Evolutionary conservation across 2,329 filamentous ascomycete genomes (phyloP).

Genomic region (Periconia sp.): DNA sequence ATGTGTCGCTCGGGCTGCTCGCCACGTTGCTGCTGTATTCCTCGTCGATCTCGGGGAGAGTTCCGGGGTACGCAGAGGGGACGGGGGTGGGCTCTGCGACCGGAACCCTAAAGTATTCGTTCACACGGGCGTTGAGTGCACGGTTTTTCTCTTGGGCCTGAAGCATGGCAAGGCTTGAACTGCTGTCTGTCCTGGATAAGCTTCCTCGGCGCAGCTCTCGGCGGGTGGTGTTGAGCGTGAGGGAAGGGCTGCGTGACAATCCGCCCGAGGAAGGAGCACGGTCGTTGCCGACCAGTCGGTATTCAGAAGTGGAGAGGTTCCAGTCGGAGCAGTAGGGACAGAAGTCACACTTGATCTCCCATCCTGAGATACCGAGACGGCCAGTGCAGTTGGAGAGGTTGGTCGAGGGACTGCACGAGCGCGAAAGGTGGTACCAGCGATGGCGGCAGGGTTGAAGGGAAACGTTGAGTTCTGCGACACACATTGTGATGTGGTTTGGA

Average conservation of each 20-base stretch:
- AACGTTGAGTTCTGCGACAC: constrained; percentile 53
- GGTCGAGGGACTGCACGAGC: constrained; percentile 45
- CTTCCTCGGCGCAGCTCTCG: constrained; percentile 41
- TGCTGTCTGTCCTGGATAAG: constrained; percentile 40
- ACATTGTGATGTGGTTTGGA: constrained; percentile 41
- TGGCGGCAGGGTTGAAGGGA: constrained; percentile 50
- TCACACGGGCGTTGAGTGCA: constrained; percentile 43
- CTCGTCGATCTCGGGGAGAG: constrained; percentile 32
- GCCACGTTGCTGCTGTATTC: constrained; percentile 22
- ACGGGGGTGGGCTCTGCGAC: constrained; percentile 21
- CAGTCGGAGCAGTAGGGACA: constrained; percentile 51
- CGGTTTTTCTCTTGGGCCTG: constrained; percentile 42
- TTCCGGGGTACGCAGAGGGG: constrained; percentile 25
- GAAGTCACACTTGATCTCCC: constrained; percentile 51
- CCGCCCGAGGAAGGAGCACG: constrained; percentile 45
- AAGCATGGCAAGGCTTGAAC: constrained; percentile 39
- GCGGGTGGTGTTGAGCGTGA: constrained; percentile 38
- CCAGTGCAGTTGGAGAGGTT: constrained; percentile 51
- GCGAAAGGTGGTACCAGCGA: constrained; percentile 53
- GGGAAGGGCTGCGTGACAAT: constrained; percentile 43
- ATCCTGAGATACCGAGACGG: constrained; percentile 51
- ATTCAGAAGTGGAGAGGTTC: constrained; percentile 46
- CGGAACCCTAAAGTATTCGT: constrained; percentile 39
- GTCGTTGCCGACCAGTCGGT: constrained; percentile 48
- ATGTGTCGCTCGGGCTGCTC: constrained; percentile 38